Conservation (phyloP, 345 rosid species). For the Hypericum androsaemum region DNA sequence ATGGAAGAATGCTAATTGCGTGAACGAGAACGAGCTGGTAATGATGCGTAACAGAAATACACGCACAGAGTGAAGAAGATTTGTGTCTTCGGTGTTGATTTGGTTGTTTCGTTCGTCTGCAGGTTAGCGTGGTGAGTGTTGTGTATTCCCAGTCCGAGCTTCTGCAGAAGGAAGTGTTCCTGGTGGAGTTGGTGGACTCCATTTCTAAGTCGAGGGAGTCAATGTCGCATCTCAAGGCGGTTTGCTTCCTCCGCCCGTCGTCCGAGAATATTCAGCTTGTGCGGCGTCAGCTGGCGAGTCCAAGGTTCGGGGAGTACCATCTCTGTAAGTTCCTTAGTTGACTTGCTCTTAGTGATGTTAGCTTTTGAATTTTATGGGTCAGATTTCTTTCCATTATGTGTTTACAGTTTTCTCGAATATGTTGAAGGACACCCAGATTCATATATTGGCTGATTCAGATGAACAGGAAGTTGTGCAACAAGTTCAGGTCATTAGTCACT, state of each 20-base stretch:
- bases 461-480: constrained; percentile 94
- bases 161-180: constrained; percentile 88
- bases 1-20: too few species aligned
- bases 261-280: constrained; percentile 78
- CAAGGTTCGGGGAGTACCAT: constrained; percentile 90
- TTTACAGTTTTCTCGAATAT: constrained; percentile 86
- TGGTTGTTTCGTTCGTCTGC: constrained; percentile 11
- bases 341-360: neutral
- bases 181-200: constrained; percentile 86
- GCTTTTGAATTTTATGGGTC: neutral
- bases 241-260: constrained; percentile 83
- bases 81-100: too few species aligned
- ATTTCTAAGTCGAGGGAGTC: constrained; percentile 71
- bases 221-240: constrained; percentile 92
- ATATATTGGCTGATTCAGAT: constrained; percentile 92
- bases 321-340: constrained; percentile 40
- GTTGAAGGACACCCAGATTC: constrained; percentile 96
- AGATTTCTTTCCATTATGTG: neutral
- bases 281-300: constrained; percentile 67
- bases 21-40: too few species aligned
- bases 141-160: constrained; percentile 91
- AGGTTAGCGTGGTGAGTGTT: constrained; percentile 88
- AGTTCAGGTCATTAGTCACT: constrained; percentile 64
- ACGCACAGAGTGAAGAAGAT: too few species aligned
- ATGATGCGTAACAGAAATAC: too few species aligned